A percentile compares a stretch with the other conserved stretches of the same genome.
Conservation (phyloP, 2,329 filamentous ascomycete species). For the Xylariaceae sp. region DNA sequence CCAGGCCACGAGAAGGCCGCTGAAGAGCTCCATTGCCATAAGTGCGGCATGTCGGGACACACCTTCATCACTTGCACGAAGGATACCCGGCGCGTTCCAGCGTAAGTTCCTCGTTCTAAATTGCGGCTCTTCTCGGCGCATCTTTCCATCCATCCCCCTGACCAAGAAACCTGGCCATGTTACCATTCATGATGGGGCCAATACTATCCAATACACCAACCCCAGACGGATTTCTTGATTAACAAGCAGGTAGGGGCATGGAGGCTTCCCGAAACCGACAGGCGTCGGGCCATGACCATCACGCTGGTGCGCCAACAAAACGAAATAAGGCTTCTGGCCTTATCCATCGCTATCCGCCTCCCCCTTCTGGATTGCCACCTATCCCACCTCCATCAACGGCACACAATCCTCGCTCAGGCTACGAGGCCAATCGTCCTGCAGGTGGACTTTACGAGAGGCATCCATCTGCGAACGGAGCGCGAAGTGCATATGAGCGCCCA, state of each 20-base stretch:
- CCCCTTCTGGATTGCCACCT: slow-evolving; percentile 16
- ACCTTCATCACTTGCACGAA: slow-evolving; percentile 33
- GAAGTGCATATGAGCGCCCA: slow-evolving; percentile 1
- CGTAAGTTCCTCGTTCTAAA: slow-evolving; percentile 25
- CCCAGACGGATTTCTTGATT: slow-evolving; percentile 6
- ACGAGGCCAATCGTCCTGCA: slow-evolving; percentile 8
- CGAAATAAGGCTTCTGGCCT: slow-evolving; percentile 29
- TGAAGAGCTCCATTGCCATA: slow-evolving; percentile 31
- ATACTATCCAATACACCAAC: background rate
- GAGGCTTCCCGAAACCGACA: slow-evolving; percentile 30
- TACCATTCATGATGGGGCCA: background rate
- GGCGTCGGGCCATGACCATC: slow-evolving; percentile 23
- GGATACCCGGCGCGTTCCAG: slow-evolving; percentile 31
- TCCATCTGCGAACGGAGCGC: slow-evolving; percentile 5
- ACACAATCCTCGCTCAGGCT: slow-evolving; percentile 18
- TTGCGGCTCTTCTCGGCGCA: background rate
- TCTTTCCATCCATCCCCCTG: background rate
- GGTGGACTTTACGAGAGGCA: slow-evolving; percentile 12
- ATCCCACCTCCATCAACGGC: slow-evolving; percentile 20
- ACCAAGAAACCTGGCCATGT: background rate
- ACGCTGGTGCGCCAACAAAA: slow-evolving; percentile 17
- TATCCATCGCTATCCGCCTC: slow-evolving; percentile 32
- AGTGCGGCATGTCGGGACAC: slow-evolving; percentile 33
- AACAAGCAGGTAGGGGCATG: slow-evolving; percentile 26
- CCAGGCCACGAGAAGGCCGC: slow-evolving; percentile 27